A percentile compares a stretch with the other conserved stretches of the same genome.
Conservation (phyloP, 2,329 filamentous ascomycete genomes). For the Blumeria hordei region DNA sequence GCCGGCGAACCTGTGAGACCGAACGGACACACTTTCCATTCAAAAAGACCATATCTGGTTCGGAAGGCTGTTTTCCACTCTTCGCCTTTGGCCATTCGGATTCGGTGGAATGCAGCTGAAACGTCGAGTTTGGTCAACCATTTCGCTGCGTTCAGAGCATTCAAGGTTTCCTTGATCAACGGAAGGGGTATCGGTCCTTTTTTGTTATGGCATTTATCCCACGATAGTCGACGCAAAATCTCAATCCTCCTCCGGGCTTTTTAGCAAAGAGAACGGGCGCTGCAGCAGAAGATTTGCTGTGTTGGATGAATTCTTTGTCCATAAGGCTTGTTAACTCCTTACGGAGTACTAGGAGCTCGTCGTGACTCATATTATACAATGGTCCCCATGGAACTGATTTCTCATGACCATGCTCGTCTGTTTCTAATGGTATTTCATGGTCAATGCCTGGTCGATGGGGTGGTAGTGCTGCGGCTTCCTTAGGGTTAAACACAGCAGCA, state of each 20-base stretch:
- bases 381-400: neutral
- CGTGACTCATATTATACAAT: neutral
- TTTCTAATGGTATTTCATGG: neutral
- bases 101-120: neutral
- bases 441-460: neutral
- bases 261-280: neutral
- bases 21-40: conserved; percentile 2
- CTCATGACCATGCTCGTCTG: neutral
- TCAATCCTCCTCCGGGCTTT: neutral
- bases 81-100: conserved; percentile 1
- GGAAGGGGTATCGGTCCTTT: conserved; percentile 1
- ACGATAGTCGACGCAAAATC: neutral
- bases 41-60: neutral
- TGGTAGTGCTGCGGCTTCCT: neutral
- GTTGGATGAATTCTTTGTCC: neutral
- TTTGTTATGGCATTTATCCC: neutral
- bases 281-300: neutral
- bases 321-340: neutral
- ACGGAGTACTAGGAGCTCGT: neutral
- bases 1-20: conserved; percentile 1
- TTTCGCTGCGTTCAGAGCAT: neutral
- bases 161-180: neutral
- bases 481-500: neutral
- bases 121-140: conserved; percentile 1
- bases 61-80: conserved; percentile 2